These are phyloP conservation scores for Corylus americana DNA, from an alignment of 306 rosid genomes.

Conservation along the genomic window DNA sequence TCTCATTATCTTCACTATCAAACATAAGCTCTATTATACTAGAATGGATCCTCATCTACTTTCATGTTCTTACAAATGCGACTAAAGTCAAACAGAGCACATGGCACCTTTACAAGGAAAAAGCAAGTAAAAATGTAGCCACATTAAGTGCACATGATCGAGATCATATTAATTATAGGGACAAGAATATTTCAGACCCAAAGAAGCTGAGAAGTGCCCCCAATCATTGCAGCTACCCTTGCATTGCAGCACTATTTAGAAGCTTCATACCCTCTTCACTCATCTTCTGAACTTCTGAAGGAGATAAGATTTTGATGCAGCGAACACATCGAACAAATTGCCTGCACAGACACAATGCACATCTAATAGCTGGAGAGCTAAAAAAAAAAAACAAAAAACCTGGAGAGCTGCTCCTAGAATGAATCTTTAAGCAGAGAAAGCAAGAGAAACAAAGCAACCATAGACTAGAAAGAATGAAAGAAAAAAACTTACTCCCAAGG, in stretches of 20 bases:
- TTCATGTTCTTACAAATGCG: slow-evolving; percentile 20
- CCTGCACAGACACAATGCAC: slow-evolving; percentile 43
- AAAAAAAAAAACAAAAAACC: background rate
- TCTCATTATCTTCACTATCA: background rate
- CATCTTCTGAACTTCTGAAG: slow-evolving; percentile 89
- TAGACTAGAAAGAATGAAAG: background rate
- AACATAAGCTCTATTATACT: slow-evolving; percentile 9
- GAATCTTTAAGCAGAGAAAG: background rate
- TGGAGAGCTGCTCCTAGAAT: background rate
- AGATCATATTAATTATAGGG: background rate
- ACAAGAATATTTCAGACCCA: background rate
- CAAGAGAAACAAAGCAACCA: slow-evolving; percentile 7
- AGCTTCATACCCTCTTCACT: slow-evolving; percentile 98
- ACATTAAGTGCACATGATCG: background rate
- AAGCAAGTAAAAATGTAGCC: slow-evolving; percentile 22
- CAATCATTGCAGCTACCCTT: slow-evolving; percentile 36
- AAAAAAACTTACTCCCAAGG: slow-evolving; percentile 91
- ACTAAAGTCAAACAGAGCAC: slow-evolving; percentile 24
- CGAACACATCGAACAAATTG: slow-evolving; percentile 90
- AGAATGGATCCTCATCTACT: background rate
- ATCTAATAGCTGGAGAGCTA: background rate
- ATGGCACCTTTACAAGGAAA: slow-evolving; percentile 11
- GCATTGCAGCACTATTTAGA: slow-evolving; percentile 82
- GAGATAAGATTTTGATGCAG: slow-evolving; percentile 83
- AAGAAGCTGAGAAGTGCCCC: background rate